Base-by-base conservation (phyloP, 257 asterid genomes). In the Plectranthus barbatus region DNA sequence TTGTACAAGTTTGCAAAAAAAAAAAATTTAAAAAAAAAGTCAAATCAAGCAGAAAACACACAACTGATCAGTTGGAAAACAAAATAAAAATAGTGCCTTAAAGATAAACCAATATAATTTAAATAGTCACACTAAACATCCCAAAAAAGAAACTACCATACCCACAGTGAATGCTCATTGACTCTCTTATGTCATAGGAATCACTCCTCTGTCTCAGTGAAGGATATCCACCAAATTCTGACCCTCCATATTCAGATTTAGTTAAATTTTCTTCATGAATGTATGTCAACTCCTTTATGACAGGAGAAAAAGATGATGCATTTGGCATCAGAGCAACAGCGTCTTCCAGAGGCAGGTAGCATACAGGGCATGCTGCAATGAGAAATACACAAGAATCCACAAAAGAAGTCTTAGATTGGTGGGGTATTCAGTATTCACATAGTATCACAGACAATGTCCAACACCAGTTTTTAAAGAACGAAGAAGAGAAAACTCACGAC, bases 91-190 rank as follows among this genome's bases (percentile, higher is more conserved):
- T 10, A 14, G 14, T 14, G 17, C 21, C 14, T 44, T 42, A 1
- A 48, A 9, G 10, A 3, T 48, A 33, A n/a, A n/a, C 42, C 10
- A 37, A 40, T 75, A 44, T 7, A 66, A 39, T 66, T 9, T 5
- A 51, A 47, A 14, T 49, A n/a, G 69, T 79, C 62, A 73, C 48
- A 58, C 5, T 31, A 18, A 65, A 44, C 17, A 12, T 52, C 19
- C 37, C 11, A 19, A 47, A 59, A 5, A 24, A 54, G 50, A 31
- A 69, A 41, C 51, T 11, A 69, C 20, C 96, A 64, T 91, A 91
- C 98, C 98, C 98, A 68, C 96, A 88, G 67, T 91, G 92, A 72
- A 91, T 77, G 58, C 63, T 77, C 98, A 88, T 91, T 11, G 95
- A 83, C 67, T 88, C 96, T 71, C 75, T 76, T 73, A 88, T 72